phyloP scores from a whole-genome alignment of 305 asterid species.

The Nicotiana rustica region DNA sequence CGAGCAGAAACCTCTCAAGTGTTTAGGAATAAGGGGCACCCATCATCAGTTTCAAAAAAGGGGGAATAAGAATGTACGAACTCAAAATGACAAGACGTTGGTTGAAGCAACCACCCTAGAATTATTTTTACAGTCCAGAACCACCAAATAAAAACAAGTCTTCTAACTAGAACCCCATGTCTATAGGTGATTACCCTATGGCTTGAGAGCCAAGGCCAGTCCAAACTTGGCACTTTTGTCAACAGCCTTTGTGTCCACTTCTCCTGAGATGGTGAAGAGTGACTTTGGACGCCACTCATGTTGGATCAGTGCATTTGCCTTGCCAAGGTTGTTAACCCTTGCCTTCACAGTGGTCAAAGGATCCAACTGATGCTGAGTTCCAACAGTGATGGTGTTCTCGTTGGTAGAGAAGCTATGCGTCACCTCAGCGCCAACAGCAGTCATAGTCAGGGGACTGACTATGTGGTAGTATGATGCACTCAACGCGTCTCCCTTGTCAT shows the following conservation, averaged over 20 bases:
- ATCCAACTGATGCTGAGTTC: constrained; percentile 62
- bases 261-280: constrained; percentile 59
- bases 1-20: background rate
- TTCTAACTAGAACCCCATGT: background rate
- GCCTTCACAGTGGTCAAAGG: constrained; percentile 67
- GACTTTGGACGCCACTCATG: constrained; percentile 80
- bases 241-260: constrained; percentile 61
- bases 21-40: background rate
- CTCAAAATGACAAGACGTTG: background rate
- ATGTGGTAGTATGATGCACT: constrained; percentile 64
- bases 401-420: constrained; percentile 57
- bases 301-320: constrained; percentile 61
- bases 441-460: constrained; percentile 55
- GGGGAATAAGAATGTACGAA: constrained; percentile 16
- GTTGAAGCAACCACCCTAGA: constrained; percentile 30
- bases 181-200: constrained; percentile 38
- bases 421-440: constrained; percentile 67
- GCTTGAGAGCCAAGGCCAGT: constrained; percentile 66
- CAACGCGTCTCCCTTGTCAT: constrained; percentile 59
- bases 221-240: constrained; percentile 72
- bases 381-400: constrained; percentile 59
- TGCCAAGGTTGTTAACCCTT: constrained; percentile 60
- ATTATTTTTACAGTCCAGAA: constrained; percentile 35
- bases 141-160: constrained; percentile 25
- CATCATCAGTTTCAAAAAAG: background rate